These are phyloP conservation scores for Mucor plumbeus DNA, from an alignment of 371 early-diverging fungal genomes.

Conservation along the genomic window DNA sequence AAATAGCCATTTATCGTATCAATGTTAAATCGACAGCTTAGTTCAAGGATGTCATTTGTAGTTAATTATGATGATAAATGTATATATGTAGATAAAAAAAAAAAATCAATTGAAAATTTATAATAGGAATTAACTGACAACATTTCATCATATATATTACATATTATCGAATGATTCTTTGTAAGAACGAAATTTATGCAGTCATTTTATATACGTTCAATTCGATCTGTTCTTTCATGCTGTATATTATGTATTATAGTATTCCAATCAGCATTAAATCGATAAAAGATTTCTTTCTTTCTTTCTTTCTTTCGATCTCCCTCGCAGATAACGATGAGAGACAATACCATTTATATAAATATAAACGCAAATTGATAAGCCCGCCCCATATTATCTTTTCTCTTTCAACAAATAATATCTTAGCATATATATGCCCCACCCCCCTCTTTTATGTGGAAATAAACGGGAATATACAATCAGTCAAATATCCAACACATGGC, in stretches of 20 bases:
- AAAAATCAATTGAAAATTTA: not conserved
- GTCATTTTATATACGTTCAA: not conserved
- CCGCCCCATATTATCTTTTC: not conserved
- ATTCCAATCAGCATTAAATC: not conserved
- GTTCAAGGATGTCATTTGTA: not conserved
- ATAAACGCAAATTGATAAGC: not conserved
- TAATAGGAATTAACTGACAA: not conserved
- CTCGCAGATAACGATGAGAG: conserved; percentile 2
- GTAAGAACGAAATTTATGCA: too few relatives aligned
- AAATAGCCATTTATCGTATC: not conserved
- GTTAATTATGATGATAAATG: not conserved
- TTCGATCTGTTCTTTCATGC: not conserved
- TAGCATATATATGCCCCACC: not conserved
- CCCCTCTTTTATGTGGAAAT: not conserved
- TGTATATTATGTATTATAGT: too few relatives aligned
- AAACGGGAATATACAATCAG: not conserved
- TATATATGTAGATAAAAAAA: not conserved
- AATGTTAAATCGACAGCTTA: not conserved
- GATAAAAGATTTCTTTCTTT: not conserved
- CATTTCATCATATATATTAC: not conserved
- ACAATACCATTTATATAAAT: not conserved
- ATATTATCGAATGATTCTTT: not conserved
- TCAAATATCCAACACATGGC: not conserved
- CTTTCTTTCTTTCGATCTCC: not conserved
- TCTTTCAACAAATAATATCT: too few relatives aligned